phyloP scores from a whole-genome alignment of 768 basidiomycete species.

The Chalciporus chontae region DNA sequence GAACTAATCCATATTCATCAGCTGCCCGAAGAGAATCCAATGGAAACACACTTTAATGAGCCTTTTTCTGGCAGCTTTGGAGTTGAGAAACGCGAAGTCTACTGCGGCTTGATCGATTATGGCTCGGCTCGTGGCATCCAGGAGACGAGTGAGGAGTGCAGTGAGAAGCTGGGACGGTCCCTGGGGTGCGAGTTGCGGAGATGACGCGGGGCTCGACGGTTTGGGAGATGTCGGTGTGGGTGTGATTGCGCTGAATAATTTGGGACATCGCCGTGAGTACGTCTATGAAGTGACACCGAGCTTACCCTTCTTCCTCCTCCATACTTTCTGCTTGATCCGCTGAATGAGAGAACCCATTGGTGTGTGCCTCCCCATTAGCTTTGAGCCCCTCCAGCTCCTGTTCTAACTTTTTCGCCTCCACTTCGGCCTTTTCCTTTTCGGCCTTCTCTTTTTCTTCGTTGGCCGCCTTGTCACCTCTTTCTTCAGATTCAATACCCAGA shows the following conservation, averaged over 20 bases:
- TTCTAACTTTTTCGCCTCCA: constrained; percentile 71
- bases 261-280: constrained; percentile 38
- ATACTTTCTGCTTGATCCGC: constrained; percentile 12
- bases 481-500: constrained; percentile 60
- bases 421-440: constrained; percentile 55
- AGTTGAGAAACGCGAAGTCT: constrained; percentile 95
- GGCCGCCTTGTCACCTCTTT: constrained; percentile 37
- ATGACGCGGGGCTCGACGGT: constrained; percentile 52
- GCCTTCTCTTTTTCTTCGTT: constrained; percentile 45
- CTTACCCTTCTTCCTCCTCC: constrained; percentile 32
- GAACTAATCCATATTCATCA: constrained; percentile 46
- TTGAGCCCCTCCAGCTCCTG: constrained; percentile 69
- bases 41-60: constrained; percentile 65
- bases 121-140: constrained; percentile 89
- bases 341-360: constrained; percentile 19
- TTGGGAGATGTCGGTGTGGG: constrained; percentile 70
- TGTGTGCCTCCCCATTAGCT: constrained; percentile 29
- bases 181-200: constrained; percentile 74
- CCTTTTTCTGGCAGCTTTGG: constrained; percentile 92
- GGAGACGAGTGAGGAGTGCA: constrained; percentile 83
- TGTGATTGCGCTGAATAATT: constrained; percentile 43
- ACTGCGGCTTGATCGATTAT: constrained; percentile 91
- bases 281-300: constrained; percentile 1
- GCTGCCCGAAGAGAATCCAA: not conserved
- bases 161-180: constrained; percentile 93